phyloP scores from a whole-genome alignment of 1,284 basidiomycete genomes.

The Ustilago bromivora region DNA sequence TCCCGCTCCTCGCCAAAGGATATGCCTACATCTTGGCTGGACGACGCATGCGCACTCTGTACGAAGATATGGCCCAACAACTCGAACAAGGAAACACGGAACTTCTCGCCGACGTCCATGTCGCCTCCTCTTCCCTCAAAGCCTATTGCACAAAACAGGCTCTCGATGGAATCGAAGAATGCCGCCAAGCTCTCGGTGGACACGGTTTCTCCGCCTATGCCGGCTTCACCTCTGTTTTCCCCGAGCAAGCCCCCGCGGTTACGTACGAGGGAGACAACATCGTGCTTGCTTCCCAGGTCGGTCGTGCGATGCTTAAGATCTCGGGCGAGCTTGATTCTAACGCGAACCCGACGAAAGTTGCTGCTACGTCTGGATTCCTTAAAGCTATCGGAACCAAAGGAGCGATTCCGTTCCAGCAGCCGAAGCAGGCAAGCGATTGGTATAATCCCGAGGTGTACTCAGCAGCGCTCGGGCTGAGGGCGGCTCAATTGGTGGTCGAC shows the following conservation, averaged over 20 bases:
- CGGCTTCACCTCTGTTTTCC: constrained; percentile 62
- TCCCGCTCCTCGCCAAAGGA: constrained; percentile 70
- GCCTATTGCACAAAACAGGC: constrained; percentile 69
- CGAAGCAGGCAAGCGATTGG: constrained; percentile 53
- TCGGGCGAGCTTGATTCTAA: constrained; percentile 50
- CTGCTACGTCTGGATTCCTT: constrained; percentile 58
- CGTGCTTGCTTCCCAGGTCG: constrained; percentile 62
- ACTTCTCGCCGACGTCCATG: constrained; percentile 70
- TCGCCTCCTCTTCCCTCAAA: constrained; percentile 69
- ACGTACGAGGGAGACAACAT: constrained; percentile 70
- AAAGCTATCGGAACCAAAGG: constrained; percentile 40
- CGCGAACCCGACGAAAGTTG: constrained; percentile 32
- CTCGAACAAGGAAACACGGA: constrained; percentile 69
- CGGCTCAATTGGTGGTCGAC: constrained; percentile 58
- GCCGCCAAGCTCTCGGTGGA: constrained; percentile 70
- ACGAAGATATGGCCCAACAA: constrained; percentile 66
- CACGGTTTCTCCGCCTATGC: constrained; percentile 69
- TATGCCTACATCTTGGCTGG: constrained; percentile 70
- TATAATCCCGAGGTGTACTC: constrained; percentile 48
- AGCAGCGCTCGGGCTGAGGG: constrained; percentile 58
- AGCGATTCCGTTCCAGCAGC: constrained; percentile 51
- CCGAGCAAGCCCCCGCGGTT: constrained; percentile 61
- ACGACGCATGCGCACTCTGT: constrained; percentile 67
- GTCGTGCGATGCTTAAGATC: constrained; percentile 65
- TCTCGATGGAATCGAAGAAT: constrained; percentile 69